Evolutionary conservation across 164 flowering plant species (phyloP), one percentile per base, ranked within the genome.

Genomic region (Tinospora cordifolia): DNA sequence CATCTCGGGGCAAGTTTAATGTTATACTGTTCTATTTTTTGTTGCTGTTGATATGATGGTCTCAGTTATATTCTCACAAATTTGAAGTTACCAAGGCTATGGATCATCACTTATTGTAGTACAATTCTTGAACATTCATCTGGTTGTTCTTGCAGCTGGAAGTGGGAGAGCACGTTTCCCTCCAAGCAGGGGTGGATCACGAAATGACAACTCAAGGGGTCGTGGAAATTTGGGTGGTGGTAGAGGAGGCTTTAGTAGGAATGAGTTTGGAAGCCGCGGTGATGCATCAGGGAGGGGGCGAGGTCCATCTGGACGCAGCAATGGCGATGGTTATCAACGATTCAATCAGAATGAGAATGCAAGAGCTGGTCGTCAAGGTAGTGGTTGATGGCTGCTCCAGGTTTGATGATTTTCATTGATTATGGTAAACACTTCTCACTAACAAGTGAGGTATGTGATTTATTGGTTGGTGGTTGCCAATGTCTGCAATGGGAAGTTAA

Each of bases 121-220:
- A 39, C 40, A 12, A 65, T 3, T 5, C 41, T 8, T 36, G 24
- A 39, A 26, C 34, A 22, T 66, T 12, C 57, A 57, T 41, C 27
- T 78, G 57, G 41, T 77, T 63, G 4, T 63, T 67, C 17, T 66
- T 73, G 69, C 84, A 87, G 93, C 79, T 72, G 82, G 85, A 19
- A 73, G 83, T 72, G 85, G 90, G 24, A 83, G 90, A 69, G 89
- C 87, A 22, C 83, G 88, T 65, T 84, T 66, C 65, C 69, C 81
- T 74, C 66, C 83, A 0, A 89, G 88, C 69, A 83, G 94, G 73
- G 87, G 85, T 69, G 88, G 82, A 0, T 84, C 71, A 69, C 76
- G 88, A 24, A 85, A 62, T 68, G 92, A 89, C 62, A 82, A 78
- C 71, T 88, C 85, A 71, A 84, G 86, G 75, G 86, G 83, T 38